Percentiles rank a stretch among this genome's conserved stretches.
These are phyloP conservation scores for Scopulariopsis brevicaulis DNA, from an alignment of 2,329 filamentous ascomycete species.

Conservation along the genomic window DNA sequence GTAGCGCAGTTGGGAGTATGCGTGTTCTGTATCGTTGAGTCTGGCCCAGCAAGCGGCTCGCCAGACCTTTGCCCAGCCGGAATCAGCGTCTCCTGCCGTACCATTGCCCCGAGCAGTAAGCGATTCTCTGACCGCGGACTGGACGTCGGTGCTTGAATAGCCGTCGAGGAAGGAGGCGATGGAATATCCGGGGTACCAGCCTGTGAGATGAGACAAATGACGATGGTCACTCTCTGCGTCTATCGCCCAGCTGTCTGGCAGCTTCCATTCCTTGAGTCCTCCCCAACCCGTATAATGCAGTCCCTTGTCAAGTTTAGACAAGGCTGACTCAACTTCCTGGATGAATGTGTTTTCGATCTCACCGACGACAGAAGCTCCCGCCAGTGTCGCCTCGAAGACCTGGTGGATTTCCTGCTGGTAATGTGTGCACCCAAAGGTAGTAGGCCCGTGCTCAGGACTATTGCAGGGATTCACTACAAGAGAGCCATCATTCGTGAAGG, in stretches of 20 bases:
- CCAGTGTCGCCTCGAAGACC: conserved; percentile 24
- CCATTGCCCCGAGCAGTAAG: conserved; percentile 34
- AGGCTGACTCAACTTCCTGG: conserved; percentile 18
- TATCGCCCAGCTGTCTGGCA: conserved; percentile 17
- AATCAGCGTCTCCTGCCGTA: conserved; percentile 33
- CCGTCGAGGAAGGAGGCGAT: conserved; percentile 26
- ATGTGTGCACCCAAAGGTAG: conserved; percentile 41
- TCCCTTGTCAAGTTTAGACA: conserved; percentile 16
- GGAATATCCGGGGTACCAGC: conserved; percentile 43
- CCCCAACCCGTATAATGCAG: conserved; percentile 17
- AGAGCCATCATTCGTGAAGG: conserved; percentile 34
- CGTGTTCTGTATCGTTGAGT: conserved; percentile 35
- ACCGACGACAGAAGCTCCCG: conserved; percentile 10
- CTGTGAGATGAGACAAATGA: conserved; percentile 32
- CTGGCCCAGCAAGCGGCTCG: conserved; percentile 43
- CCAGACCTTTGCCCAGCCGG: conserved; percentile 49
- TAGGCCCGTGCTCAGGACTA: conserved; percentile 43
- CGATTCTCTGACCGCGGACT: conserved; percentile 29
- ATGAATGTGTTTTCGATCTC: conserved; percentile 18
- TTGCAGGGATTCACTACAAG: conserved; percentile 47
- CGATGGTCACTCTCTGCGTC: conserved; percentile 15
- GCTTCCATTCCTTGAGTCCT: conserved; percentile 22
- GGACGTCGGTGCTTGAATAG: conserved; percentile 6
- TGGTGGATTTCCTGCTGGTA: conserved; percentile 39
- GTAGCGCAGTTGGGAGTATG: conserved; percentile 34